Evolutionary conservation across 2,329 filamentous ascomycete species (phyloP).

Genomic region (Conoideocrella luteorostrata): DNA sequence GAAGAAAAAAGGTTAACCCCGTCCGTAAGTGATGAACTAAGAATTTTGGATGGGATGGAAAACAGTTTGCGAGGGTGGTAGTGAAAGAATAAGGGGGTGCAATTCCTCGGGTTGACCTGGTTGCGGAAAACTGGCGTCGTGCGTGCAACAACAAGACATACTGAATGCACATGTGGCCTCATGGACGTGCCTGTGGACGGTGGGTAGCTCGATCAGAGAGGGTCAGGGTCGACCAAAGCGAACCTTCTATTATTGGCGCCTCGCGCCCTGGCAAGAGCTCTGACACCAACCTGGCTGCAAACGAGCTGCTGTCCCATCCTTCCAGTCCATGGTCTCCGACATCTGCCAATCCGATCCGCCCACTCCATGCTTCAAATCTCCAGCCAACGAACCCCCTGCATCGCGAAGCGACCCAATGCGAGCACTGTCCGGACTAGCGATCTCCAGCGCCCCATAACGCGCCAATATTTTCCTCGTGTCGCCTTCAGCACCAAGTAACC

Average conservation of each 20-base stretch:
- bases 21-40: background rate
- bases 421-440: background rate
- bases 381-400: too few relatives aligned
- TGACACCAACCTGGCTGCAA: too few relatives aligned
- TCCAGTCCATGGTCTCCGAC: too few relatives aligned
- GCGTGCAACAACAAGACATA: background rate
- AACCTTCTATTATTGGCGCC: background rate
- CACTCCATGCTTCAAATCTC: background rate
- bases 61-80: conserved; percentile 12
- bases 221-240: background rate
- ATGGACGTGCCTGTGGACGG: background rate
- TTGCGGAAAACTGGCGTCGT: background rate
- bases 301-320: too few relatives aligned
- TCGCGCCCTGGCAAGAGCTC: too few relatives aligned
- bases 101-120: background rate
- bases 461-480: background rate
- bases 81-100: conserved; percentile 7
- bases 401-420: background rate
- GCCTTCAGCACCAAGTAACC: background rate
- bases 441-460: background rate
- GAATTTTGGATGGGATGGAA: conserved; percentile 13
- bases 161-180: conserved; percentile 8
- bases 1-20: conserved; percentile 7
- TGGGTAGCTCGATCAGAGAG: background rate
- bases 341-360: too few relatives aligned